These are phyloP conservation scores for Xylaria polymorpha DNA, from an alignment of 2,329 filamentous ascomycete species.

Conservation along the genomic window DNA sequence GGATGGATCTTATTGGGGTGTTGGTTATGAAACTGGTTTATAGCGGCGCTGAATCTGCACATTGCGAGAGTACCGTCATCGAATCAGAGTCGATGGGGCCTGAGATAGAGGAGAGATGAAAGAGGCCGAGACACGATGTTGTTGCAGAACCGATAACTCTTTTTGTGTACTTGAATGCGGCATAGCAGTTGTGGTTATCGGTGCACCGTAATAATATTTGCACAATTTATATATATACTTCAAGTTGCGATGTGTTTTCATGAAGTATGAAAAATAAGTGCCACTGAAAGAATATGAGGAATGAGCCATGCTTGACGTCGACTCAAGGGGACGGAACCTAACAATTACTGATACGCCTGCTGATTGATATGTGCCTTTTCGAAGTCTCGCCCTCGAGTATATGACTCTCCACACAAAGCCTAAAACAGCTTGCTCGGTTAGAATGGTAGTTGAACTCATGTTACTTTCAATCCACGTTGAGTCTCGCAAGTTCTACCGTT, in stretches of 20 bases:
- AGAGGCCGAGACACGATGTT: neutral
- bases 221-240: neutral
- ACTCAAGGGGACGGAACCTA: neutral
- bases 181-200: slow-evolving; percentile 16
- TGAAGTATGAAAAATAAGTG: neutral
- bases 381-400: neutral
- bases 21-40: slow-evolving; percentile 39
- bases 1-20: slow-evolving; percentile 22
- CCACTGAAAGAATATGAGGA: no score
- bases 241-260: neutral
- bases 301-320: neutral
- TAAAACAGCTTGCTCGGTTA: neutral
- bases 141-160: slow-evolving; percentile 4
- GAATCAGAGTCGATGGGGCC: neutral
- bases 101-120: neutral
- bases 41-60: slow-evolving; percentile 25
- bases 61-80: slow-evolving; percentile 10
- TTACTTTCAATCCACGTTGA: no score
- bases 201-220: slow-evolving; percentile 34
- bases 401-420: neutral
- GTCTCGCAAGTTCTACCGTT: no score
- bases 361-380: neutral
- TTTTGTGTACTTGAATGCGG: slow-evolving; percentile 33
- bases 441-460: neutral
- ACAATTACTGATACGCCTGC: neutral